A percentile compares a stretch with the other conserved stretches of the same genome.
These are phyloP conservation scores for Periglandula ipomoeae DNA, from an alignment of 2,329 filamentous ascomycete species.

Conservation along the genomic window DNA sequence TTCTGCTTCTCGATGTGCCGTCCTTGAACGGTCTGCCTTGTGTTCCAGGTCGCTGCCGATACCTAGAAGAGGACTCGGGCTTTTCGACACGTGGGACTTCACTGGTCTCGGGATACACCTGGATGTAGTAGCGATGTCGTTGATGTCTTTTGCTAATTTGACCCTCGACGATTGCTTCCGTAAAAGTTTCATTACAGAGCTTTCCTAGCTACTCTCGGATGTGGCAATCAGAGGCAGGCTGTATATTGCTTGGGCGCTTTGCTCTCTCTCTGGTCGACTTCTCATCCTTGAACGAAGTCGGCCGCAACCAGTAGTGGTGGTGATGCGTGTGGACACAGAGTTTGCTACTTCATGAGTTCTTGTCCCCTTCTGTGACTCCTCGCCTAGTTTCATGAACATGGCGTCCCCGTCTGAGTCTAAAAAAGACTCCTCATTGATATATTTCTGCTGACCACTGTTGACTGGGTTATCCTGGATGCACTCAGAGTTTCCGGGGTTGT, in stretches of 20 bases:
- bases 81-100: constrained; percentile 7
- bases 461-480: not conserved
- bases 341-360: not conserved
- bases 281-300: constrained; percentile 14
- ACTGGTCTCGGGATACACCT: constrained; percentile 9
- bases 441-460: too few species aligned
- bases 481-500: constrained; percentile 8
- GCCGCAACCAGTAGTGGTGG: constrained; percentile 50
- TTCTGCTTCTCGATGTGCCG: not conserved
- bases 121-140: constrained; percentile 23
- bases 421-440: constrained; percentile 1
- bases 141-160: constrained; percentile 10
- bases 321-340: constrained; percentile 50
- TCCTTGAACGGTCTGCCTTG: not conserved
- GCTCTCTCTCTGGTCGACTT: not conserved
- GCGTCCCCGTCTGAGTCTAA: constrained; percentile 1
- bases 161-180: constrained; percentile 20
- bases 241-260: constrained; percentile 13
- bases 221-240: constrained; percentile 13
- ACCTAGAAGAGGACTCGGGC: not conserved
- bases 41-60: not conserved
- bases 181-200: constrained; percentile 12
- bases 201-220: constrained; percentile 11
- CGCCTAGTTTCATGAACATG: too few species aligned
- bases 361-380: too few species aligned